Evolutionary conservation across 129 eudicot genomes (phyloP).

Genomic region (Glebionis coronaria): DNA sequence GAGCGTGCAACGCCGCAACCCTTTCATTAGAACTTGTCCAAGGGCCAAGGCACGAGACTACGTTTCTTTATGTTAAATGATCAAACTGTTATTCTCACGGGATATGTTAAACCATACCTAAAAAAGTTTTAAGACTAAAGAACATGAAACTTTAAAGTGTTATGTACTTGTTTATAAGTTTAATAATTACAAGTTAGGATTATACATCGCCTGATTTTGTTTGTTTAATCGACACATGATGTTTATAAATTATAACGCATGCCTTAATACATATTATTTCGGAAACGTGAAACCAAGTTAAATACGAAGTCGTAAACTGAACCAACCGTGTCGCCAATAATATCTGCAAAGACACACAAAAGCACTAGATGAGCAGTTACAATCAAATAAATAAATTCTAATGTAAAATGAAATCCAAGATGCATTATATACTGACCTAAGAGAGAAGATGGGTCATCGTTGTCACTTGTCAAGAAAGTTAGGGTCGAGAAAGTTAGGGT

Average conservation of each 20-base stretch:
- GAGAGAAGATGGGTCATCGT: constrained; percentile 25
- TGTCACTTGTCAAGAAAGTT: constrained; percentile 31
- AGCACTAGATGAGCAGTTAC: constrained; percentile 7
- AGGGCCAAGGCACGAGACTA: too few relatives aligned
- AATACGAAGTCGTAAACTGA: constrained; percentile 31
- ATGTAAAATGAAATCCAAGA: not conserved
- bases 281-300: constrained; percentile 30
- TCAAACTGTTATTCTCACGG: too few relatives aligned
- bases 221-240: constrained; percentile 6
- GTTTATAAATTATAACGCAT: too few relatives aligned
- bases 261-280: constrained; percentile 26
- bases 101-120: too few relatives aligned
- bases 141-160: not conserved
- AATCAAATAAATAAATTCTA: not conserved
- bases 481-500: too few relatives aligned
- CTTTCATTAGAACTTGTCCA: too few relatives aligned
- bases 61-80: too few relatives aligned
- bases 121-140: not conserved
- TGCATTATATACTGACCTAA: constrained; percentile 34
- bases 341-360: constrained; percentile 30
- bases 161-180: not conserved
- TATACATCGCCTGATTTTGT: constrained; percentile 21
- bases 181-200: not conserved
- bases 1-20: too few relatives aligned
- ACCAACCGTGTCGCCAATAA: constrained; percentile 46